Evolutionary conservation across 768 basidiomycete species (phyloP).

Genomic region (Candolleomyces aberdarensis): DNA sequence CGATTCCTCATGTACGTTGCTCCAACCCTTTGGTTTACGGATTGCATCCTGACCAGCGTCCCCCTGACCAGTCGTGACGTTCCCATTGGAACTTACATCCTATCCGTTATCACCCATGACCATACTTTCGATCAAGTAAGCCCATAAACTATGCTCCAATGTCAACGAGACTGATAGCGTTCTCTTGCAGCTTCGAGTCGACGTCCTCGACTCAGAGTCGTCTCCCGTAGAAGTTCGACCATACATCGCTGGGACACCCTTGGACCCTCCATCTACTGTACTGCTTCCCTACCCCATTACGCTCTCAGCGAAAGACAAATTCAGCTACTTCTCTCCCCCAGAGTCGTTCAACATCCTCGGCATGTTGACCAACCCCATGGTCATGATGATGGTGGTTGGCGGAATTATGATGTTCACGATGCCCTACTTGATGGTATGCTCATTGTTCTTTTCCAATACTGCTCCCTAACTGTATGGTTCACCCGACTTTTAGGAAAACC

Average conservation of each 20-base stretch:
- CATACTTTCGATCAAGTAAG: conserved; percentile 67
- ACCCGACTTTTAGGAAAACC: conserved; percentile 52
- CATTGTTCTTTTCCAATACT: neutral
- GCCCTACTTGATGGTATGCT: conserved; percentile 72
- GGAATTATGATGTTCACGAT: conserved; percentile 66
- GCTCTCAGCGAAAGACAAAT: conserved; percentile 51
- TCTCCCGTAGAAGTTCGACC: conserved; percentile 49
- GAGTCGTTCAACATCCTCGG: conserved; percentile 71
- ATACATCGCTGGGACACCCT: conserved; percentile 65
- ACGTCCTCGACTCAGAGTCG: conserved; percentile 43
- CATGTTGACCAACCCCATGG: conserved; percentile 85
- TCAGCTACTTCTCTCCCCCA: conserved; percentile 62
- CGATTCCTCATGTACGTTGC: conserved; percentile 61
- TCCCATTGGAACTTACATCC: conserved; percentile 62
- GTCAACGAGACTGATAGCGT: conserved; percentile 2
- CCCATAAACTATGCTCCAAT: neutral
- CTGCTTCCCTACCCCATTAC: conserved; percentile 60
- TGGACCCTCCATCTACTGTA: conserved; percentile 54
- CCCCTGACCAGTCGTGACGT: conserved; percentile 54
- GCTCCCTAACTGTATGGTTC: neutral
- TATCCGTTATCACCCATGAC: conserved; percentile 67
- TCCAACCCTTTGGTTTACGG: neutral
- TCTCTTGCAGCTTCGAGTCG: conserved; percentile 58
- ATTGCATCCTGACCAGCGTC: neutral
- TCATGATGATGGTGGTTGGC: conserved; percentile 69